Base-by-base conservation (phyloP, 495 filamentous ascomycete genomes). In the Aspergillus leporis region DNA sequence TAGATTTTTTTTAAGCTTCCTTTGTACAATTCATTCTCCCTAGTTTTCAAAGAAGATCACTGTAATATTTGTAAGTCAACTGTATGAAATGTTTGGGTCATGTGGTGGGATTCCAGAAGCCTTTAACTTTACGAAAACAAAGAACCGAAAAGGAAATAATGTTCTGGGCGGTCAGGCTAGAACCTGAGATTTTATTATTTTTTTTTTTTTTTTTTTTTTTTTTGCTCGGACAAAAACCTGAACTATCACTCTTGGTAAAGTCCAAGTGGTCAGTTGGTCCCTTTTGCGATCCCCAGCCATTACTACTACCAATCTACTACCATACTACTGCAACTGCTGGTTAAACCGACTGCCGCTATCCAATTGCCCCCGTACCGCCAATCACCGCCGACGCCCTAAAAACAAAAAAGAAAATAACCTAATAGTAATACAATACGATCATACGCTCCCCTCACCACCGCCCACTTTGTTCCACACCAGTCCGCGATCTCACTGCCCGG, bases 101-200 rank as follows among this genome's bases (percentile, higher is more conserved):
- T 47, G 43, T 14, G 43, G 43, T 41, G 38, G 16, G 16, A 41
- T n/a, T 41, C 14, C 38, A 41, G 8, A 41, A 47, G 18, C 19
- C 21, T n/a, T n/a, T 1, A 23, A 22, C 22, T 22, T 25, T 4
- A 48, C n/a, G 18, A 30, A 32, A 49, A 36, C 28, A 31, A 55
- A 43, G 22, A 18, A 10, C 10, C n/a, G n/a, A n/a, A n/a, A n/a
- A n/a, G n/a, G n/a, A n/a, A n/a, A n/a, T n/a, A n/a, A n/a, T n/a
- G n/a, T 48, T 36, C 46, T 49, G 34, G 46, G 55, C 55, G 55
- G 55, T 56, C 55, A 56, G 53, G 43, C 43, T 47, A 56, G 43
- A 48, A n/a, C n/a, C n/a, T n/a, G n/a, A n/a, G n/a, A n/a, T 9
- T n/a, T 9, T 40, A 4, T 2, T 3, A 4, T 4, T 40, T 40